Percentiles rank a stretch among this genome's conserved stretches.
phyloP scores from a whole-genome alignment of 768 basidiomycete genomes.

The Lentinula guzmanii region DNA sequence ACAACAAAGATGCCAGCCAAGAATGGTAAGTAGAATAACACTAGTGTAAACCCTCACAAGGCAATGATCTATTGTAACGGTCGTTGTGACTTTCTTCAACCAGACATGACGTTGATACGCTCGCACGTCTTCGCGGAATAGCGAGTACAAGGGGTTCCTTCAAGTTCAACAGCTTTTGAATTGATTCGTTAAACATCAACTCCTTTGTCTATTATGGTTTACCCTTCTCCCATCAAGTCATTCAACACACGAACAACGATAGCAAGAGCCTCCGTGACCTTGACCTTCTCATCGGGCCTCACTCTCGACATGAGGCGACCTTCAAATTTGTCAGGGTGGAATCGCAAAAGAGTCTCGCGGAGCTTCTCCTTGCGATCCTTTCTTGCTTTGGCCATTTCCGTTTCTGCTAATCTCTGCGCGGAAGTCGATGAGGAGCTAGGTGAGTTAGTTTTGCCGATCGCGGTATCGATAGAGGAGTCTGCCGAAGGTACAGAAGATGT shows the following conservation, averaged over 20 bases:
- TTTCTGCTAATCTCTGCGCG: constrained; percentile 11
- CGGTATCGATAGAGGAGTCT: not conserved
- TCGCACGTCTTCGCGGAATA: not conserved
- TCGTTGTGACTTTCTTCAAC: not conserved
- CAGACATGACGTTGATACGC: not conserved
- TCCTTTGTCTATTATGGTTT: not conserved
- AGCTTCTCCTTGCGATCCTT: constrained; percentile 55
- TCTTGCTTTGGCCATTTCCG: constrained; percentile 35
- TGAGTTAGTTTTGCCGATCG: not conserved
- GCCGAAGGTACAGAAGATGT: constrained; percentile 13
- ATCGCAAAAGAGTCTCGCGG: constrained; percentile 64
- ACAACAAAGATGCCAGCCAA: not conserved
- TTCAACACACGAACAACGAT: constrained; percentile 59
- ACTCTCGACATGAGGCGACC: constrained; percentile 59
- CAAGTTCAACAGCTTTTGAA: not conserved
- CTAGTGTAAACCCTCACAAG: not conserved
- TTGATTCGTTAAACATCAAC: not conserved
- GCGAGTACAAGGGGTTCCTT: not conserved
- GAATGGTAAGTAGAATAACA: not conserved
- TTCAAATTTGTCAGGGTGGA: constrained; percentile 81
- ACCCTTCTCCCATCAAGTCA: constrained; percentile 36
- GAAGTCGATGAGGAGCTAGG: not conserved
- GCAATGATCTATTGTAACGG: not conserved
- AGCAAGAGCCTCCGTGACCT: constrained; percentile 55
- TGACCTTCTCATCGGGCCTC: constrained; percentile 35